Conservation (phyloP, 2,329 filamentous ascomycete species). For the Curvularia spicifera region DNA sequence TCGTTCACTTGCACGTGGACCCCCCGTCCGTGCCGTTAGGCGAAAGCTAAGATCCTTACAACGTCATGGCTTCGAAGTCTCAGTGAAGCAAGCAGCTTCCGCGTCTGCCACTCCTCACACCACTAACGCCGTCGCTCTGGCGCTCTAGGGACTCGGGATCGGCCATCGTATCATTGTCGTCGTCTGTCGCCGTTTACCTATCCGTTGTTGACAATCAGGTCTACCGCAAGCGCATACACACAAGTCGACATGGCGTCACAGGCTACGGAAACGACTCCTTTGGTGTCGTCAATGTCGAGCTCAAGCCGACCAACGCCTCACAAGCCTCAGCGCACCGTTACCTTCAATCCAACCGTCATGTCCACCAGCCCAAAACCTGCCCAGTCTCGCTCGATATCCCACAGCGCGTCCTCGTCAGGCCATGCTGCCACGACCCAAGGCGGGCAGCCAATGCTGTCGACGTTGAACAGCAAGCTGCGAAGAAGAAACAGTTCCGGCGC, state of each 20-base stretch:
- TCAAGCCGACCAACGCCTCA: constrained; percentile 30
- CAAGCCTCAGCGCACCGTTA: constrained; percentile 68
- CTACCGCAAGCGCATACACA: background rate
- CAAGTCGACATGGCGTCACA: constrained; percentile 41
- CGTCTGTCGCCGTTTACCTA: background rate
- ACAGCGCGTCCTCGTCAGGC: constrained; percentile 37
- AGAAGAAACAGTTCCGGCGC: constrained; percentile 83
- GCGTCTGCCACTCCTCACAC: constrained; percentile 19
- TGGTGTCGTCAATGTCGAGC: constrained; percentile 47
- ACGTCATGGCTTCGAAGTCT: constrained; percentile 26
- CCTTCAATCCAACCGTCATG: constrained; percentile 72
- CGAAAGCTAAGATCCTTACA: constrained; percentile 18
- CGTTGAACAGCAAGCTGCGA: constrained; percentile 85
- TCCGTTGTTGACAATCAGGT: constrained; percentile 1
- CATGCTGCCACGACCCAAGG: constrained; percentile 47
- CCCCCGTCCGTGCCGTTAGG: constrained; percentile 17
- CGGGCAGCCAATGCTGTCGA: constrained; percentile 63
- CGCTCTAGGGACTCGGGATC: constrained; percentile 17
- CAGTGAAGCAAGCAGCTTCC: constrained; percentile 17
- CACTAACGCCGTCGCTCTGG: constrained; percentile 21
- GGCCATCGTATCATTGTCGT: constrained; percentile 10
- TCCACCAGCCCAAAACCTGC: constrained; percentile 50
- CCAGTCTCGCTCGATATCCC: constrained; percentile 42
- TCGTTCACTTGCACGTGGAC: constrained; percentile 18
- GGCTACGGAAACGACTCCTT: constrained; percentile 47